Base-by-base conservation (phyloP, 2,329 filamentous ascomycete species). In the Calonectria multiphialidica region DNA sequence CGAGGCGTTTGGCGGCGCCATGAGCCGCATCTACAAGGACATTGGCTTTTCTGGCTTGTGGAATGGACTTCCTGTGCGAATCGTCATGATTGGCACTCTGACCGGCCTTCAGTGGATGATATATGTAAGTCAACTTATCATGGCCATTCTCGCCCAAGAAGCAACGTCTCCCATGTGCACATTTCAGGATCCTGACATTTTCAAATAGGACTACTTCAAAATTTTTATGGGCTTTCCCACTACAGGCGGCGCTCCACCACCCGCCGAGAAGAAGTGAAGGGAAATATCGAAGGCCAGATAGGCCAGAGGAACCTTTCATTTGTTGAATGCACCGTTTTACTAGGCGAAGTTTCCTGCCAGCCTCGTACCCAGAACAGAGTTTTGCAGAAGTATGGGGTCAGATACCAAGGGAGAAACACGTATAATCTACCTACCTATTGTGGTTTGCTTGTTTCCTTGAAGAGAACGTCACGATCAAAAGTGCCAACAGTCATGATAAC, bases 101-200 rank as follows among this genome's bases (percentile, higher is more conserved):
- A 97, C 94, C 23, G 95, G 94, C 71, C 86, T 98, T 73, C 95
- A 98, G 87, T 98, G 95, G 95, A 95, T 97, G 93, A 97, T 96
- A 82, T 97, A 96, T 86, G 93, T 90, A 80, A 87, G 88, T 84
- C n/a, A 44, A 50, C 35, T n/a, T 21, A 25, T 61, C 53, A 50
- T 62, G 33, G 16, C 66, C 8, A 33, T 13, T 18, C 7, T 10
- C 30, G 37, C 3, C 44, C 33, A 57, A 18, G 16, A 30, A 21
- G 10, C 66, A 42, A 61, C 13, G 21, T 1, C 18, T 13, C 23
- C n/a, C 12, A 70, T 30, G 25, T 23, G 21, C 7, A 23, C 49
- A 16, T 16, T 65, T 40, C 3, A 12, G 18, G 12, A 8, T 49
- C 66, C 77, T 81, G 64, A 81, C 71, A 61, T 69, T 53, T 75